Percentiles rank a stretch among this genome's conserved stretches.
Conservation (phyloP, 1,284 basidiomycete species). For the Apiotrichum laibachii region DNA sequence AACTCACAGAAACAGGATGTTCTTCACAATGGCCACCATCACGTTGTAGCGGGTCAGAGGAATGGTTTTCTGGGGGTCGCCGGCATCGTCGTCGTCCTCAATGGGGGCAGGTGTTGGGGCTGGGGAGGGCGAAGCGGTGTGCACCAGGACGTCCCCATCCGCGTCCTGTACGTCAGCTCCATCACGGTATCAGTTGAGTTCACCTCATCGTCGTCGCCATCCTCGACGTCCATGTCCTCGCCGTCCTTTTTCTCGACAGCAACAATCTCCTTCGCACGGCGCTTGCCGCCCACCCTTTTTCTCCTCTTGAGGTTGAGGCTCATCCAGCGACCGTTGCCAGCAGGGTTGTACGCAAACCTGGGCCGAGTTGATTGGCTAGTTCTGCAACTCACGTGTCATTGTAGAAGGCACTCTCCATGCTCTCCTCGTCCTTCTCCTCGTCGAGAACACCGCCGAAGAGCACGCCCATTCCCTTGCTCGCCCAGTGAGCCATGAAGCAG, state of each 20-base stretch:
- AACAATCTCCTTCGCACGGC: constrained; percentile 29
- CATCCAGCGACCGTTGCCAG: constrained; percentile 76
- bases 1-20: constrained; percentile 76
- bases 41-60: constrained; percentile 85
- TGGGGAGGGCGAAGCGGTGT: constrained; percentile 8
- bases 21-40: constrained; percentile 82
- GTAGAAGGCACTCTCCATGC: constrained; percentile 77
- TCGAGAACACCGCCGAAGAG: constrained; percentile 91
- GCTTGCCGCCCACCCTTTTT: constrained; percentile 56
- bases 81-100: constrained; percentile 57
- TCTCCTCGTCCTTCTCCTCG: constrained; percentile 82
- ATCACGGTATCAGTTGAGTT: constrained; percentile 15
- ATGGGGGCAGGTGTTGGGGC: constrained; percentile 5
- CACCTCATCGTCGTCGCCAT: constrained; percentile 25
- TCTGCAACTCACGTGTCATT: constrained; percentile 66
- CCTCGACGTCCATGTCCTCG: constrained; percentile 24
- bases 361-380: neutral
- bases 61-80: constrained; percentile 68
- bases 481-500: constrained; percentile 41
- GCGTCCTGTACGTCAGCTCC: constrained; percentile 41
- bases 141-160: constrained; percentile 14
- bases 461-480: constrained; percentile 65
- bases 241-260: constrained; percentile 40
- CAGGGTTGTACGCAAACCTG: constrained; percentile 76
- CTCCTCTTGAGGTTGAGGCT: constrained; percentile 63